phyloP scores from a whole-genome alignment of 345 rosid genomes.

The Noccaea caerulescens region DNA sequence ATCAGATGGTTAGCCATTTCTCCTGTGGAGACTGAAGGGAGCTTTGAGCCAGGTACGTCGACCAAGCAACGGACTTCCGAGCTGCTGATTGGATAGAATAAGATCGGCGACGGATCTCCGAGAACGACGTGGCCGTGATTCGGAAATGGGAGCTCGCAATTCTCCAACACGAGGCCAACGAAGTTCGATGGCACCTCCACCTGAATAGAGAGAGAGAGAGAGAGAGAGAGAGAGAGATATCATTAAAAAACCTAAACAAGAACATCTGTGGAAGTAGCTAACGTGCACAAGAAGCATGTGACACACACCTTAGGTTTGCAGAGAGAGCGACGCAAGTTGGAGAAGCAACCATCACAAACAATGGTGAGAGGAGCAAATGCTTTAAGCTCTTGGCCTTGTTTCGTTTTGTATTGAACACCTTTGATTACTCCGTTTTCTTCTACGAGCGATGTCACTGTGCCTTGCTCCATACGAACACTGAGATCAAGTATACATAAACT shows the following conservation, averaged over 20 bases:
- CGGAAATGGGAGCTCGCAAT: constrained; percentile 52
- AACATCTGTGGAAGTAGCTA: no score
- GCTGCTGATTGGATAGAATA: constrained; percentile 61
- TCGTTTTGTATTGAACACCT: constrained; percentile 63
- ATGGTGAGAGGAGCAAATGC: constrained; percentile 60
- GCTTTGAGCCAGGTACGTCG: constrained; percentile 53
- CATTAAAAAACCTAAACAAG: no score
- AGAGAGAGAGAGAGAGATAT: no score
- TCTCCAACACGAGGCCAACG: constrained; percentile 57
- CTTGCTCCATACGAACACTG: constrained; percentile 59
- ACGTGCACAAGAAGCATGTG: no score
- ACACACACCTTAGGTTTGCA: constrained; percentile 59
- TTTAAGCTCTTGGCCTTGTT: constrained; percentile 49
- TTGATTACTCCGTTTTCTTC: constrained; percentile 57
- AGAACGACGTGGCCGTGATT: constrained; percentile 62
- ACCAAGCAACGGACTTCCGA: constrained; percentile 58
- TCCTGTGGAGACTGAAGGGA: constrained; percentile 55
- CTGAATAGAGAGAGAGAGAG: no score
- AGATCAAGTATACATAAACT: not conserved
- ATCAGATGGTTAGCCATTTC: constrained; percentile 55
- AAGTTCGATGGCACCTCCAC: constrained; percentile 59
- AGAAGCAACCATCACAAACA: constrained; percentile 69
- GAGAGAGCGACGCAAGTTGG: constrained; percentile 59
- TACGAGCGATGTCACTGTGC: constrained; percentile 53
- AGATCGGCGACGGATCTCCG: constrained; percentile 59